Percentiles rank a stretch among this genome's conserved stretches.
These are phyloP conservation scores for Vaccinium darrowii DNA, from an alignment of 148 eudicot species.

Conservation along the genomic window DNA sequence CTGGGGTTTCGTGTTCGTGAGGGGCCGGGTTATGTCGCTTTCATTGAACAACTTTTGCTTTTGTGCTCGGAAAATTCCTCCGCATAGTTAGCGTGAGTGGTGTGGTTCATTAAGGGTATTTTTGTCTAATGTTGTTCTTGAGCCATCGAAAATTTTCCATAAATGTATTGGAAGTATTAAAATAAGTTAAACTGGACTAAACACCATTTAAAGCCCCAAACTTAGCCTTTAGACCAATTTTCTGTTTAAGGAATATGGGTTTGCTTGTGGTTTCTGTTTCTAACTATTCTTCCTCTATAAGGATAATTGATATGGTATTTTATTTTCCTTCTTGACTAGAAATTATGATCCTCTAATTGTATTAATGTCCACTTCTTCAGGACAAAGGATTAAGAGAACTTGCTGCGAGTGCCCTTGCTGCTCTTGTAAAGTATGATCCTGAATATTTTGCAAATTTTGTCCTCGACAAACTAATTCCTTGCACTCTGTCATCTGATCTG, in stretches of 20 bases:
- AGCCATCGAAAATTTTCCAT: too few relatives aligned
- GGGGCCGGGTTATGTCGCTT: too few relatives aligned
- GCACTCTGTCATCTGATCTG: slow-evolving; percentile 90
- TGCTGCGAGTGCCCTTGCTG: slow-evolving; percentile 79
- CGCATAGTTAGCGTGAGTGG: too few relatives aligned
- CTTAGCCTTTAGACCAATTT: too few relatives aligned
- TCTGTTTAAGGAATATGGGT: not conserved
- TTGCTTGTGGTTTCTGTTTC: slow-evolving; percentile 7
- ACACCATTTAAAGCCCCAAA: too few relatives aligned
- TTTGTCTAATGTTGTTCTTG: too few relatives aligned
- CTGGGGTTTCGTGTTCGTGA: too few relatives aligned
- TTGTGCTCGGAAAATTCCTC: too few relatives aligned
- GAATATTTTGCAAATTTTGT: slow-evolving; percentile 67
- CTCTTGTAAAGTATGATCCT: slow-evolving; percentile 79
- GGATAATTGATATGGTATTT: not conserved
- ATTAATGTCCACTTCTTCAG: slow-evolving; percentile 38
- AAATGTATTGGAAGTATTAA: too few relatives aligned
- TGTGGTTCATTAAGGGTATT: too few relatives aligned
- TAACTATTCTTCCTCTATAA: not conserved
- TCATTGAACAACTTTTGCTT: too few relatives aligned
- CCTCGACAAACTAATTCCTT: slow-evolving; percentile 68
- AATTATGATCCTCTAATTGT: slow-evolving; percentile 2
- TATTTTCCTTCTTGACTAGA: slow-evolving; percentile 8
- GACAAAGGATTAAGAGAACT: slow-evolving; percentile 95
- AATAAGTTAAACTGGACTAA: too few relatives aligned